A percentile compares a stretch with the other conserved stretches of the same genome.
Conservation (phyloP, 768 basidiomycete species). For the Rhodotorula graminis region DNA sequence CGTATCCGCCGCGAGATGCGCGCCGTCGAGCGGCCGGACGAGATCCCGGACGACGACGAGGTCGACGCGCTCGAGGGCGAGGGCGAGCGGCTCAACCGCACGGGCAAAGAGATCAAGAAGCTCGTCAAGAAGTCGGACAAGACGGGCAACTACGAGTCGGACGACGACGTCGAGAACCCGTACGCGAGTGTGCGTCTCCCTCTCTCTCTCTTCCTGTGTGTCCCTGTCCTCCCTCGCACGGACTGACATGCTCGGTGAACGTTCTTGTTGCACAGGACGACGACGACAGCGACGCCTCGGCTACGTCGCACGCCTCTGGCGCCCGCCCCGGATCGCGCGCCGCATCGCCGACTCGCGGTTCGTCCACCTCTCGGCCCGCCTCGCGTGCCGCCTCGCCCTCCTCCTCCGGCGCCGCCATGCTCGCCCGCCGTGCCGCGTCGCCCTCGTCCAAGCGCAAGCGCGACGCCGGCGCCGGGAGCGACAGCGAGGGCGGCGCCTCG, state of each 20-base stretch:
- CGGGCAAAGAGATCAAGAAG: slow-evolving; percentile 77
- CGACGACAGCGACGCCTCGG: slow-evolving; percentile 22
- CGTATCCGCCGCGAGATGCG: slow-evolving; percentile 38
- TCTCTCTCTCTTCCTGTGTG: neutral
- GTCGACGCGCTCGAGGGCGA: slow-evolving; percentile 61
- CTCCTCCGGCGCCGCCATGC: slow-evolving; percentile 60
- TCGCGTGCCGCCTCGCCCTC: slow-evolving; percentile 53
- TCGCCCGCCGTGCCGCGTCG: slow-evolving; percentile 79
- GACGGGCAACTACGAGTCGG: slow-evolving; percentile 67
- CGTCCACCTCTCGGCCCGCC: slow-evolving; percentile 54
- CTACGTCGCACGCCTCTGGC: slow-evolving; percentile 13
- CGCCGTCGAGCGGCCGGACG: slow-evolving; percentile 30
- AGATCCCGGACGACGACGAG: slow-evolving; percentile 45
- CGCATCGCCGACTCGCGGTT: slow-evolving; percentile 39
- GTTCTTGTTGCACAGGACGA: neutral
- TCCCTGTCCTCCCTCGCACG: slow-evolving; percentile 3
- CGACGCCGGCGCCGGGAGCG: neutral
- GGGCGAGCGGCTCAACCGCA: slow-evolving; percentile 56
- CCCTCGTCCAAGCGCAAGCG: slow-evolving; percentile 62
- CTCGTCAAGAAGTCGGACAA: slow-evolving; percentile 78
- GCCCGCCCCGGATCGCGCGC: slow-evolving; percentile 14
- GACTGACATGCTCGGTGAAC: neutral
- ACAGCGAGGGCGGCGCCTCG: slow-evolving; percentile 47
- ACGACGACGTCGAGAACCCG: slow-evolving; percentile 74
- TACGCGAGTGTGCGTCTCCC: slow-evolving; percentile 56